phyloP scores from a whole-genome alignment of 768 basidiomycete species.

The Macrolepiota fuliginosa region DNA sequence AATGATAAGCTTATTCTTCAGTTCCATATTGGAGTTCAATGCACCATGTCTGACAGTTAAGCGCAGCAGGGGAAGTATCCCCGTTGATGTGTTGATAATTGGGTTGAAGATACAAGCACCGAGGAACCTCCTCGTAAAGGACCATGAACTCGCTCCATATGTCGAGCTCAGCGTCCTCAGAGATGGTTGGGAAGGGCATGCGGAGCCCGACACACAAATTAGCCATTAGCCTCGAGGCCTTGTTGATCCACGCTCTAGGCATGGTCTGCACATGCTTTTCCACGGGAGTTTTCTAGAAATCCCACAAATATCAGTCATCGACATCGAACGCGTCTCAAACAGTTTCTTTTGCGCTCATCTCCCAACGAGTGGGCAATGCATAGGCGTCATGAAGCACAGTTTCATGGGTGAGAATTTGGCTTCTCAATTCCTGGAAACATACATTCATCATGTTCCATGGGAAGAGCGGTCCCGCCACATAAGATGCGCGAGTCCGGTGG shows the following conservation, averaged over 20 bases:
- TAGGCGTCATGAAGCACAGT: not conserved
- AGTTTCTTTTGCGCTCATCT: not conserved
- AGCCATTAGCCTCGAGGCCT: conserved; percentile 8
- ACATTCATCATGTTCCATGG: not conserved
- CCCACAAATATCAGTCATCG: not conserved
- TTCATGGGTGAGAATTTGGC: not conserved
- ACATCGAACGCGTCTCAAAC: not conserved
- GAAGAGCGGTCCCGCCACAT: not conserved
- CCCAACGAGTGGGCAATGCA: not conserved
- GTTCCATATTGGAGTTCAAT: not conserved
- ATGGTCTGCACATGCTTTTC: not conserved
- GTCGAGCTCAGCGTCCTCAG: not conserved
- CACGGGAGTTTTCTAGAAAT: not conserved
- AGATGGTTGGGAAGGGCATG: not conserved
- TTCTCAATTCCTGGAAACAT: not conserved
- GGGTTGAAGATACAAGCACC: not conserved
- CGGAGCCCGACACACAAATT: not conserved
- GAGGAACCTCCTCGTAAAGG: not conserved
- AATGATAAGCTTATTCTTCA: not conserved
- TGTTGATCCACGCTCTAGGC: not conserved
- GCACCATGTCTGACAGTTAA: not conserved
- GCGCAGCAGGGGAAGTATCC: not conserved
- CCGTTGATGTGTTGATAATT: not conserved
- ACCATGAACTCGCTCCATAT: not conserved
- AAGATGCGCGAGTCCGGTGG: not conserved